Base-by-base conservation (phyloP, 2,329 filamentous ascomycete genomes). In the Pezicula carpinea region DNA sequence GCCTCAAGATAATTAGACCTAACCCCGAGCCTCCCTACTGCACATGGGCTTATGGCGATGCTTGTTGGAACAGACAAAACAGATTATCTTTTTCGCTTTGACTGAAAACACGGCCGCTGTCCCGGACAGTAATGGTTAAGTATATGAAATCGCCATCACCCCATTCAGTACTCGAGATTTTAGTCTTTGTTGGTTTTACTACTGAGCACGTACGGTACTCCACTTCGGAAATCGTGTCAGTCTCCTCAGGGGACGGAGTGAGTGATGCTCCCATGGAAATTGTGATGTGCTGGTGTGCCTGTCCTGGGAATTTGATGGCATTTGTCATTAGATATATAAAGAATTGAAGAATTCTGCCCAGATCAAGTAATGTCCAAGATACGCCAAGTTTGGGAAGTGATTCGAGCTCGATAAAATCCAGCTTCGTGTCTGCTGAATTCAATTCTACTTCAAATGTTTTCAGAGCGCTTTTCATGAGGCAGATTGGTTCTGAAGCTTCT, bases 391-490 rank as follows among this genome's bases (percentile, higher is more conserved):
- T 66, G 8, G 69, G 68, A 59, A 83, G 85, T 0, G 83, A 83
- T 17, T 74, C 62, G 54, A 85, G 79, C 14, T 87, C 74, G 1
- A 75, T 68, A 56, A 88, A 82, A 15, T 76, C 73, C 55, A 90
- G 75, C 39, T 79, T 69, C 44, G 89, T 89, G 34, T 82, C 77
- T 0, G 83, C 79, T 19, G 81, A 82, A 39, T 82, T 79, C 3
- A 87, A 73, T 61, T 91, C 85, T 4, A 83, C 82, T 57, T 88
- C 83, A 56, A 90, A 89, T 77, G 91, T 90, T 59, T 87, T 87
- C 33, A 90, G 63, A 0, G 84, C 81, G 29, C 79, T 75, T 45
- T 80, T 75, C 2, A 88, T 77, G 39, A 89, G 78, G 5, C 76
- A 73, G 43, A 85, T 68, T 0, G 86, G 84, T 56, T 87, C 77